Evolutionary conservation across 2,329 filamentous ascomycete genomes (phyloP).

Genomic region (Cladosporium sphaerospermum): DNA sequence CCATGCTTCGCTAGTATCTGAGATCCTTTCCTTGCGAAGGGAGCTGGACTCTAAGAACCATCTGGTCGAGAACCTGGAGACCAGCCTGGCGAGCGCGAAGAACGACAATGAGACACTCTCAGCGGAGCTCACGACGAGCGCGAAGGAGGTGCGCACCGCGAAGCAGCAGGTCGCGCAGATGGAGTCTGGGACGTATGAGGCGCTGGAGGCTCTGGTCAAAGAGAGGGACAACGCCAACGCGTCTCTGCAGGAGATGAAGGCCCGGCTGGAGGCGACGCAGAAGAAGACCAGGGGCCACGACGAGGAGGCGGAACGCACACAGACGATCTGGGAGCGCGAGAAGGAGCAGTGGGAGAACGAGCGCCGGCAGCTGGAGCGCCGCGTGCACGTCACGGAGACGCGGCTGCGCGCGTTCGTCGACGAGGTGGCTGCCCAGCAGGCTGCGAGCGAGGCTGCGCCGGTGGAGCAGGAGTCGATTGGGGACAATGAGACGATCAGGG

Average conservation of each 20-base stretch:
- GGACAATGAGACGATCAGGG: constrained; percentile 54
- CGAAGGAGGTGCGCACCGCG: constrained; percentile 71
- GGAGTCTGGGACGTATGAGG: constrained; percentile 82
- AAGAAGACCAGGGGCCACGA: constrained; percentile 74
- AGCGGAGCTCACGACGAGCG: constrained; percentile 53
- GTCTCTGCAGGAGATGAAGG: constrained; percentile 63
- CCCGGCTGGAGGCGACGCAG: constrained; percentile 69
- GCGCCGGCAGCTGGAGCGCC: constrained; percentile 73
- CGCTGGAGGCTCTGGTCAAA: constrained; percentile 71
- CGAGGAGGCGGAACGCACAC: constrained; percentile 71
- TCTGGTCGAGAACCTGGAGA: constrained; percentile 79
- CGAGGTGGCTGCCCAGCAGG: constrained; percentile 70
- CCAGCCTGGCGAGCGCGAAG: constrained; percentile 61
- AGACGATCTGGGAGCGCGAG: constrained; percentile 76
- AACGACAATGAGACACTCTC: constrained; percentile 69
- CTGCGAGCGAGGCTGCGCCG: constrained; percentile 31
- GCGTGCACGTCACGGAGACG: constrained; percentile 82
- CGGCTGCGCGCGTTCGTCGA: constrained; percentile 78
- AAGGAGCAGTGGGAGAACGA: constrained; percentile 81
- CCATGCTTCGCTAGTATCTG: constrained; percentile 88
- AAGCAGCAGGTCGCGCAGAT: constrained; percentile 81
- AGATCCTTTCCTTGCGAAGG: constrained; percentile 78
- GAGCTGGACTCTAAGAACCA: constrained; percentile 87
- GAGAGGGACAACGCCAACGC: constrained; percentile 83
- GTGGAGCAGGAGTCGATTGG: constrained; percentile 37